Conservation (phyloP, 371 early-diverging fungal species). For the Synchytrium microbalum region DNA sequence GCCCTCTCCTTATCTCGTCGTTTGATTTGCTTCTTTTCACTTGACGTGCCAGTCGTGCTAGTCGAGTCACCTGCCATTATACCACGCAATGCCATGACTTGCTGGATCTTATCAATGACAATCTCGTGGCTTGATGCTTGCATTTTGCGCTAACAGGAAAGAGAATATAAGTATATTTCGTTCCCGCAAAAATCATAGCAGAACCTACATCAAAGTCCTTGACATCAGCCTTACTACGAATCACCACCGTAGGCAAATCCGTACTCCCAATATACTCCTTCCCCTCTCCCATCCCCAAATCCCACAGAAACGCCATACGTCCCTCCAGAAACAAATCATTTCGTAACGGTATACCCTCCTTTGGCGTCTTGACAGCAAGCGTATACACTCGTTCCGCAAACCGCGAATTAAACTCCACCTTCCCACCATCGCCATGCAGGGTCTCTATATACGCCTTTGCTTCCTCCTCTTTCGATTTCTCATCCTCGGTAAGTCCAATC, state of each 20-base stretch:
- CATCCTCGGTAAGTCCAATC: constrained; percentile 14
- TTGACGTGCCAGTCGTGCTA: constrained; percentile 19
- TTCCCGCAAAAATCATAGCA: constrained; percentile 7
- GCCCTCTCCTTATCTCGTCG: constrained; percentile 13
- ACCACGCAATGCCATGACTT: constrained; percentile 49
- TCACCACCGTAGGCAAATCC: constrained; percentile 63
- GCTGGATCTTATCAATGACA: constrained; percentile 66
- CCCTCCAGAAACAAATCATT: constrained; percentile 74
- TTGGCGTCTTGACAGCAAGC: constrained; percentile 24
- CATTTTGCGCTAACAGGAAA: constrained; percentile 5
- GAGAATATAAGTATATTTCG: constrained; percentile 3
- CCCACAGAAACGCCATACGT: constrained; percentile 73
- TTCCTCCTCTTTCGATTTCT: constrained; percentile 15
- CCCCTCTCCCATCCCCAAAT: constrained; percentile 30
- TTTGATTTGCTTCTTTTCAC: constrained; percentile 18
- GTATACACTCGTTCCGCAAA: constrained; percentile 37
- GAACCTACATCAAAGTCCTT: constrained; percentile 19
- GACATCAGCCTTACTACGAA: constrained; percentile 64
- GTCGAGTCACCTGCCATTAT: constrained; percentile 19
- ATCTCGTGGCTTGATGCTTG: constrained; percentile 21
- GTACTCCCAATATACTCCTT: constrained; percentile 9
- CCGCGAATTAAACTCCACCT: constrained; percentile 21
- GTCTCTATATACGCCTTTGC: constrained; percentile 20
- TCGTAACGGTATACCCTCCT: constrained; percentile 27
- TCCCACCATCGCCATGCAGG: constrained; percentile 12